Percentiles rank a stretch among this genome's conserved stretches.
Conservation (phyloP, 345 rosid species). For the Heritiera littoralis region DNA sequence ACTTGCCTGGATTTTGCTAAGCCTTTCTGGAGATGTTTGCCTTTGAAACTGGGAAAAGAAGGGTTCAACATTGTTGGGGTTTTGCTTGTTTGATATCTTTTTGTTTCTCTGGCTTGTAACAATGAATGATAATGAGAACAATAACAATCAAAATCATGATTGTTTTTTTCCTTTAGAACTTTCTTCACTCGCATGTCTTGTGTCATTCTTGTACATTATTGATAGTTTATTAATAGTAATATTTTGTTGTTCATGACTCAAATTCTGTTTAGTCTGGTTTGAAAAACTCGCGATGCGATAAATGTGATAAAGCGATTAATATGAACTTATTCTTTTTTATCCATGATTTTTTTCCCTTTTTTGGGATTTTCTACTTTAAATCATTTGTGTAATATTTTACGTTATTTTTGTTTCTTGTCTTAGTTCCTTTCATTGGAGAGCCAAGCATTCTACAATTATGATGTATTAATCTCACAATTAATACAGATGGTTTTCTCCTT, state of each 20-base stretch:
- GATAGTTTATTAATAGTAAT: background rate
- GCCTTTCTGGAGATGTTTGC: conserved; percentile 3
- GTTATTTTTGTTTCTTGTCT: too few relatives aligned
- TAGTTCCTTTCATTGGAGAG: background rate
- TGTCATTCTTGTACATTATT: background rate
- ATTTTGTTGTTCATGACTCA: background rate
- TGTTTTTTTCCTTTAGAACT: background rate
- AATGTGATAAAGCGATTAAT: too few relatives aligned
- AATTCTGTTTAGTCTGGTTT: too few relatives aligned
- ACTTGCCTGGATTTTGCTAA: conserved; percentile 47
- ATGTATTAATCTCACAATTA: background rate
- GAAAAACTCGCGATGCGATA: too few relatives aligned
- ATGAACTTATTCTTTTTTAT: too few relatives aligned
- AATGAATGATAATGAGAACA: background rate
- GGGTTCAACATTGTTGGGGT: background rate
- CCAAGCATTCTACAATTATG: background rate
- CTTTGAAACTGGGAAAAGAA: background rate
- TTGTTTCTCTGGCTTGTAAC: too few relatives aligned
- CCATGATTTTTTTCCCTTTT: too few relatives aligned
- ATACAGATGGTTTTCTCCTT: background rate
- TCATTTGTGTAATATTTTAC: too few relatives aligned
- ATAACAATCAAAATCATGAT: background rate
- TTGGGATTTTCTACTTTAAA: too few relatives aligned
- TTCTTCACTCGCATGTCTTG: background rate
- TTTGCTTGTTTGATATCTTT: conserved; percentile 10